These are phyloP conservation scores for Entomortierella parvispora DNA, from an alignment of 192 early-diverging fungal genomes.

Conservation along the genomic window DNA sequence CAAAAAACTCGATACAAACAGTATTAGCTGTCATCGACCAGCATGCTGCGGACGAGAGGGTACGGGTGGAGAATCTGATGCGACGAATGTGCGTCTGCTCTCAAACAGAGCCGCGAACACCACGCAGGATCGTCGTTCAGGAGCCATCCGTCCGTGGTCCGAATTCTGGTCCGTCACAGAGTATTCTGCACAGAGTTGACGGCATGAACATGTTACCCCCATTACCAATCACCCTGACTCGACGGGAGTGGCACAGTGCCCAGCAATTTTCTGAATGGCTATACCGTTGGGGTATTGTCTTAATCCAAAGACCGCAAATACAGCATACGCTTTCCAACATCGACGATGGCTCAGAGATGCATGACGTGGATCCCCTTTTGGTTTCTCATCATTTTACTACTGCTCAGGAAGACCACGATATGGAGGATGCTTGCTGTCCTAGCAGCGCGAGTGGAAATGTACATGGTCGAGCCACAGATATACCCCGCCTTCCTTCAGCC, in stretches of 20 bases:
- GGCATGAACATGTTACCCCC: slow-evolving; percentile 57
- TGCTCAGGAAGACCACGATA: too few relatives aligned
- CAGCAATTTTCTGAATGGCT: slow-evolving; percentile 35
- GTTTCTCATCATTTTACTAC: slow-evolving; percentile 36
- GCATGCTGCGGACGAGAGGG: slow-evolving; percentile 84
- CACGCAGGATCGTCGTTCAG: background rate
- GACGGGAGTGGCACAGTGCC: slow-evolving; percentile 47
- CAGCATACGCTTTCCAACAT: too few relatives aligned
- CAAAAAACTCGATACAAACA: background rate
- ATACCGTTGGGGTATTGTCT: slow-evolving; percentile 58
- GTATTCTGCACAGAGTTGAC: slow-evolving; percentile 30
- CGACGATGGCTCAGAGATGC: background rate
- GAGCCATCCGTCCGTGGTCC: background rate
- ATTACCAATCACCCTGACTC: slow-evolving; percentile 45
- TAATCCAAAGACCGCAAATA: slow-evolving; percentile 1
- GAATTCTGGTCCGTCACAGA: too few relatives aligned
- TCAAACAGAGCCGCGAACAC: background rate
- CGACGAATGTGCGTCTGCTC: slow-evolving; percentile 34
- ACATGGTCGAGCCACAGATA: background rate
- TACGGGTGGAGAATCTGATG: slow-evolving; percentile 69
- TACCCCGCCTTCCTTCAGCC: background rate
- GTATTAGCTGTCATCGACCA: slow-evolving; percentile 74
- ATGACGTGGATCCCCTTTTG: slow-evolving; percentile 2
- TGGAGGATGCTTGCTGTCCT: background rate
- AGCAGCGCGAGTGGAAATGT: slow-evolving; percentile 10